Conservation (phyloP, 2,329 filamentous ascomycete genomes). For the Diaporthe humulicola region DNA sequence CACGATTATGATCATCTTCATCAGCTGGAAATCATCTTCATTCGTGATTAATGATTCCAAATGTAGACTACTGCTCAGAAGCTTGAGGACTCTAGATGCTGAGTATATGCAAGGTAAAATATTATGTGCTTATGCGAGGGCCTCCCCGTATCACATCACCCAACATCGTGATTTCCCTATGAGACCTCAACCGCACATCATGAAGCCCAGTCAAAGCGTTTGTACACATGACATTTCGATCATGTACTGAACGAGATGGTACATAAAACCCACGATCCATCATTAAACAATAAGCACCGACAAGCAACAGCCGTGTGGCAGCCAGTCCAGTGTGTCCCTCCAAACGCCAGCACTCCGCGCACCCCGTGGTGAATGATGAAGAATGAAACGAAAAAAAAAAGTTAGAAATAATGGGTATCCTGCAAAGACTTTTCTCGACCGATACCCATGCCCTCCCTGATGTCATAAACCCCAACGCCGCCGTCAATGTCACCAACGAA, state of each 20-base stretch:
- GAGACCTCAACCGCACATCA: background rate
- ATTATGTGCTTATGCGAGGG: background rate
- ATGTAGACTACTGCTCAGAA: background rate
- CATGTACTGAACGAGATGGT: background rate
- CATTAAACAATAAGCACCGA: conserved; percentile 17
- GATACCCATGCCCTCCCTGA: conserved; percentile 45
- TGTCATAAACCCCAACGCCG: conserved; percentile 52
- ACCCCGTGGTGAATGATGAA: background rate
- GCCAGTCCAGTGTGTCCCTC: conserved; percentile 39
- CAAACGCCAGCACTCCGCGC: conserved; percentile 49
- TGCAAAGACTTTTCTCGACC: conserved; percentile 24
- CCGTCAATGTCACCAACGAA: conserved; percentile 53
- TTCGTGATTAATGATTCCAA: background rate
- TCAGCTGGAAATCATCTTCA: background rate
- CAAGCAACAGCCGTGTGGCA: background rate
- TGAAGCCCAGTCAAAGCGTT: background rate
- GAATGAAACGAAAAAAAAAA: background rate
- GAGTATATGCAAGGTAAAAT: background rate
- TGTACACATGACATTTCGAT: background rate
- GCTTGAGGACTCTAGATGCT: background rate
- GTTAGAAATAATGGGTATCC: conserved; percentile 31
- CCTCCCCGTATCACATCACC: background rate
- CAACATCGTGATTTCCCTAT: background rate
- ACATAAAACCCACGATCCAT: background rate
- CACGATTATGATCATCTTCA: too few species aligned